Evolutionary conservation across 805 yeast species (phyloP).

Genomic region (Diddensiella transvaalensis): DNA sequence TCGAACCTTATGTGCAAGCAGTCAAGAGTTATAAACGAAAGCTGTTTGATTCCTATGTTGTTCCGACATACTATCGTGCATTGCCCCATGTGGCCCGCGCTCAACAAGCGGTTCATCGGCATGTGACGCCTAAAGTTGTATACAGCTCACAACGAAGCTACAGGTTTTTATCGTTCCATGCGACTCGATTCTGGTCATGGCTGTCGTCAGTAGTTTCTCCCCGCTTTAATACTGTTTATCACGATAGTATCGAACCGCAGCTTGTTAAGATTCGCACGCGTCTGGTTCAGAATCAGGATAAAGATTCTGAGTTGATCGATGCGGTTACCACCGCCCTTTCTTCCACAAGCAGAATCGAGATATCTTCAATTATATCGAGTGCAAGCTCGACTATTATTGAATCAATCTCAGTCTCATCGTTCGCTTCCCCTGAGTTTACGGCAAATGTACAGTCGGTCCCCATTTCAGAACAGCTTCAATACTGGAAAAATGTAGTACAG

Average conservation of each 20-base stretch:
- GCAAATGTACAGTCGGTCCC: constrained; percentile 3
- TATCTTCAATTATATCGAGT: neutral
- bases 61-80: constrained; percentile 13
- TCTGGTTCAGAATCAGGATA: constrained; percentile 12
- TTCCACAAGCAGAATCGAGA: neutral
- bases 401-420: neutral
- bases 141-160: neutral
- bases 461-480: constrained; percentile 10
- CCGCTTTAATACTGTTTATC: constrained; percentile 18
- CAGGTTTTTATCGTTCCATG: neutral
- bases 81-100: constrained; percentile 14
- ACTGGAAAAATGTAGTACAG: constrained; percentile 26
- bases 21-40: neutral
- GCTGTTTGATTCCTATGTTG: constrained; percentile 12
- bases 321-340: neutral
- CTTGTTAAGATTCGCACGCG: constrained; percentile 24
- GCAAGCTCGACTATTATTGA: neutral
- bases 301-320: neutral
- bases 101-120: neutral
- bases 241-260: constrained; percentile 26
- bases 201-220: constrained; percentile 18
- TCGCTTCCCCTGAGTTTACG: neutral
- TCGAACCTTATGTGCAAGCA: neutral
- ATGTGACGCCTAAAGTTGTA: constrained; percentile 17
- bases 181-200: constrained; percentile 8